Conservation (phyloP, 257 asterid genomes). For the Jaltomata sinuosa region DNA sequence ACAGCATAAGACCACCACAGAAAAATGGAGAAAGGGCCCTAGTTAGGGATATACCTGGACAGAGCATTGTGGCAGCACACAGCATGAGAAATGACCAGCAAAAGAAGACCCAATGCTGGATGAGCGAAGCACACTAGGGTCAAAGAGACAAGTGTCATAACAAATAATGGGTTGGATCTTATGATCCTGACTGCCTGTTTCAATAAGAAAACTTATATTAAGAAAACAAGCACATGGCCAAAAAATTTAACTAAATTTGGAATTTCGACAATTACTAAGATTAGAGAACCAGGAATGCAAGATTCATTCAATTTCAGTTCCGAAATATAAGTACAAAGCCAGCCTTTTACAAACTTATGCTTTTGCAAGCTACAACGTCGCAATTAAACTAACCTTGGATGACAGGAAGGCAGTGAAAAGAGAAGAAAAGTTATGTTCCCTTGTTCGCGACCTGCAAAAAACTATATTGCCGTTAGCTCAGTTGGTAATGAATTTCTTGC, state of each 20-base stretch:
- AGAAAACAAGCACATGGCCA: background rate
- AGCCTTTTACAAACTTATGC: background rate
- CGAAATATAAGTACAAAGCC: background rate
- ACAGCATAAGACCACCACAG: background rate
- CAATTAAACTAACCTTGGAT: constrained; percentile 45
- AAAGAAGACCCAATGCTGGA: constrained; percentile 87
- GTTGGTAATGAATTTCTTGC: background rate
- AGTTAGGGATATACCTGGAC: constrained; percentile 46
- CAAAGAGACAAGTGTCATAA: constrained; percentile 53
- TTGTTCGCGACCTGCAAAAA: constrained; percentile 57
- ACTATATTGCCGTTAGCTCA: constrained; percentile 8
- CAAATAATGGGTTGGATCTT: constrained; percentile 43
- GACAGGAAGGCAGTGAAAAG: constrained; percentile 44
- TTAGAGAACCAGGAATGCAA: background rate
- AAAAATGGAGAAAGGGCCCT: background rate
- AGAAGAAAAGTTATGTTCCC: constrained; percentile 47
- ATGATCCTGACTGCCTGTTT: constrained; percentile 68
- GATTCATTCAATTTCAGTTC: background rate
- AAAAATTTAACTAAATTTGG: background rate
- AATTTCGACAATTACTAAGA: background rate
- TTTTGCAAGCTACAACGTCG: background rate
- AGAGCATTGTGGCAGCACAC: constrained; percentile 66
- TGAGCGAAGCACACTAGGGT: constrained; percentile 67
- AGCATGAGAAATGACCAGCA: constrained; percentile 63
- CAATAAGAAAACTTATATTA: constrained; percentile 4